phyloP scores from a whole-genome alignment of 768 basidiomycete species.

The Suillus brevipes region DNA sequence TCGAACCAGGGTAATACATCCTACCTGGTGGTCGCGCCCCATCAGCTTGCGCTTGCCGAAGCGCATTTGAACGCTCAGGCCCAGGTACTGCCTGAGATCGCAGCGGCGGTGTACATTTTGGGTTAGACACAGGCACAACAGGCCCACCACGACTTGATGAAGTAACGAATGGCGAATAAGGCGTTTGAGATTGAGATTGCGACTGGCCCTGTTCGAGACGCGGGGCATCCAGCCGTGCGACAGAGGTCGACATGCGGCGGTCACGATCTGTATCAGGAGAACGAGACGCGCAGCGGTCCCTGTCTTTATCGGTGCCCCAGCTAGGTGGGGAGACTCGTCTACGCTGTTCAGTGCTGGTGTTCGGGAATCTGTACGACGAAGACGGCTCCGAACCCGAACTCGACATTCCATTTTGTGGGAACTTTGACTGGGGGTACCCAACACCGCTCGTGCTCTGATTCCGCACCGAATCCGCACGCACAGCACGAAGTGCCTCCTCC shows the following conservation, averaged over 20 bases:
- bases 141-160: constrained; percentile 20
- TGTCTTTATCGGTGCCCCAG: constrained; percentile 37
- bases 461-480: constrained; percentile 24
- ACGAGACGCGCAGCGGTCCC: constrained; percentile 37
- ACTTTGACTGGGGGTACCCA: constrained; percentile 25
- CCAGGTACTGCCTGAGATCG: constrained; percentile 17
- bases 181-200: constrained; percentile 8
- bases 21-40: constrained; percentile 19
- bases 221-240: constrained; percentile 49
- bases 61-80: not conserved
- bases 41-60: constrained; percentile 20
- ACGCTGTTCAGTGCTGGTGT: constrained; percentile 35
- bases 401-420: constrained; percentile 40
- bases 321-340: constrained; percentile 42
- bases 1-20: constrained; percentile 14
- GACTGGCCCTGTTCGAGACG: constrained; percentile 14
- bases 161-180: constrained; percentile 19
- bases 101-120: constrained; percentile 22
- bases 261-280: constrained; percentile 45
- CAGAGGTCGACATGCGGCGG: constrained; percentile 50
- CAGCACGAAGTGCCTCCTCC: constrained; percentile 45
- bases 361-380: constrained; percentile 50
- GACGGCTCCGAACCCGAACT: constrained; percentile 28
- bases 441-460: constrained; percentile 15
- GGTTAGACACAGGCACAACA: constrained; percentile 12